Evolutionary conservation across 257 asterid species (phyloP), one percentile per base, ranked within the genome.

Genomic region (Petunia secreta): DNA sequence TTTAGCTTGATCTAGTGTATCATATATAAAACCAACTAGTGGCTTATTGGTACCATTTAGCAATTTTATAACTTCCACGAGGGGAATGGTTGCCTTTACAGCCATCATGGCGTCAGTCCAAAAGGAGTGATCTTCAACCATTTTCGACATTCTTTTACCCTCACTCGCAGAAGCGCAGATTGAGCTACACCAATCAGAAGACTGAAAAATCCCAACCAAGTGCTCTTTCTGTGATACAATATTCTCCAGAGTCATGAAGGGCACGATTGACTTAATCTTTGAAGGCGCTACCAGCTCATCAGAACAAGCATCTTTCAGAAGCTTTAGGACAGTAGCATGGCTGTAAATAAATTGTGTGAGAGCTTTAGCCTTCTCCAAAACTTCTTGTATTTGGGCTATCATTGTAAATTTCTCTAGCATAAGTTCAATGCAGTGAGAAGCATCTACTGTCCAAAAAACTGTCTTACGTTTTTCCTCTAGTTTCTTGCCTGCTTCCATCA

Each of bases 1-100:
- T 82, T 93, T 92, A 1, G 85, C 92, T 63, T 91, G 92, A 82
- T 92, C 93, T 2, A 92, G 81, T 2, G 89, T 92, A 8, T 93
- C 92, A 8, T 90, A 89, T 78, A 93, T 82, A 57, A 41, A 81
- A 39, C 86, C 91, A 34, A 88, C 64, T 43, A 84, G 87, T 3
- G 84, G 88, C 60, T 79, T 84, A 13, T 62, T 64, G n/a, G 40
- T 63, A 38, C 41, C 3, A 34, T 81, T 58, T 80, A 91, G 64
- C 86, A 86, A 81, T 14, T 86, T 87, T 36, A 91, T 41, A 14
- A 83, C 85, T 8, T 83, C 82, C 67, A 87, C 90, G 0, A 89
- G 88, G 68, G 96, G 98, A 59, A 84, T 89, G 7, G 87, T 83
- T 7, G 89, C 92, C 50, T 84, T 85, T 6, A 89, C 38, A 34